These are phyloP conservation scores for Globisporangium alternatum DNA, from an alignment of 352 stramenopile species.

Conservation along the genomic window DNA sequence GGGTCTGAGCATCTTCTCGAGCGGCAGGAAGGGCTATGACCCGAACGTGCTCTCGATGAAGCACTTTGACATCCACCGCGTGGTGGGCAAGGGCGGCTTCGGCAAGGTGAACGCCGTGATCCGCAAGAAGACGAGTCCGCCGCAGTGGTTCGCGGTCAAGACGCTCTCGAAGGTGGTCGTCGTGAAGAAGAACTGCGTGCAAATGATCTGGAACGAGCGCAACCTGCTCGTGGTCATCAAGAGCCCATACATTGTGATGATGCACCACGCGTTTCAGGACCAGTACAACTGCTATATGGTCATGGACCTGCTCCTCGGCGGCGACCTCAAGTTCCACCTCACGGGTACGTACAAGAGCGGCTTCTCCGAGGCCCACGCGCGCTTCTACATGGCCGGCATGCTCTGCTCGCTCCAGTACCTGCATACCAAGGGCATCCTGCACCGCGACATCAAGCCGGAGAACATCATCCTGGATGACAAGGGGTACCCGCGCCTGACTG, in stretches of 20 bases:
- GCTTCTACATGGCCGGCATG: constrained; percentile 63
- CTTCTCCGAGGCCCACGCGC: constrained; percentile 47
- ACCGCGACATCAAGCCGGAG: constrained; percentile 83
- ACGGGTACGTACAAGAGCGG: constrained; percentile 37
- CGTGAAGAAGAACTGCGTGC: constrained; percentile 52
- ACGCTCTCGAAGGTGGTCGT: constrained; percentile 60
- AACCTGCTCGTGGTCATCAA: constrained; percentile 54
- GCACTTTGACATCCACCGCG: constrained; percentile 66
- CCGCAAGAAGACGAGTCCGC: constrained; percentile 44
- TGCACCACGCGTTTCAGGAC: constrained; percentile 75
- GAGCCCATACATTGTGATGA: constrained; percentile 50
- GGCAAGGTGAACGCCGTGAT: constrained; percentile 77
- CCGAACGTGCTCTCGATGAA: constrained; percentile 45
- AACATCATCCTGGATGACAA: constrained; percentile 85
- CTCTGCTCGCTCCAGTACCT: constrained; percentile 68
- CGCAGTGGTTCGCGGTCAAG: constrained; percentile 72
- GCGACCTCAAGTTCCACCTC: constrained; percentile 75
- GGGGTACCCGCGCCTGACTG: constrained; percentile 66
- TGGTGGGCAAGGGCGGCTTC: constrained; percentile 66
- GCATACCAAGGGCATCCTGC: constrained; percentile 59
- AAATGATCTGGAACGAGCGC: constrained; percentile 80
- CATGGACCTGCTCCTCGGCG: constrained; percentile 71
- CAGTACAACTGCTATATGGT: constrained; percentile 69
- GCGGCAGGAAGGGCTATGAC: constrained; percentile 22
- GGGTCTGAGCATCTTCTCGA: constrained; percentile 16